Evolutionary conservation across 2,329 filamentous ascomycete genomes (phyloP), one percentile per base, ranked within the genome.

Genomic region (Ascochyta fabae): DNA sequence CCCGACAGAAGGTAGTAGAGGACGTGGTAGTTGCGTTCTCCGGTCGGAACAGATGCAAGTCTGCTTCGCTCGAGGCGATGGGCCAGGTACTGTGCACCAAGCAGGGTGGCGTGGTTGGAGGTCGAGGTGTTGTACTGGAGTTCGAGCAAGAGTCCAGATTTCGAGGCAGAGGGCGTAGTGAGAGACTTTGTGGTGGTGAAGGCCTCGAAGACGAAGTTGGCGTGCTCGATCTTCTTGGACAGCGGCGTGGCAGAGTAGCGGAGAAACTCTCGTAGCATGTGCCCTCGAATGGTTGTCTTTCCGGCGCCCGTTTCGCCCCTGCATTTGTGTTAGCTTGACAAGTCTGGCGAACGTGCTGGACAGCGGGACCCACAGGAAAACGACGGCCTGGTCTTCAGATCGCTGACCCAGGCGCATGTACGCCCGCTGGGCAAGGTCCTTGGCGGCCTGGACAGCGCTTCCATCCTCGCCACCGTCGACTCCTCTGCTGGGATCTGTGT

Each of bases 101-200:
- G 91, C 26, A 99, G 83, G 3, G 92, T 87, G 1, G 95, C 95
- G 69, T 90, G 92, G 24, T 90, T 88, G 0, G 88, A 89, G 0
- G 92, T 88, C 0, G 91, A 87, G 1, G 91, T 96, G 74, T 99
- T 94, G 74, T 99, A 99, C 76, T 99, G 95, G 38, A 99, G 83
- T 76, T 99, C 95, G 74, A 95, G 95, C 73, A 96, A 96, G 15
- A 99, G 84, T 60, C 95, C 95, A 10, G 95, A 90, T 76, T 98
- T 98, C 46, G 94, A 98, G 26, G 95, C 95, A 2, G 92, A 96
- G 1, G 93, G 93, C 0, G 94, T 98, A 1, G 94, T 98, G 31
- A 93, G 88, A 1, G 94, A 96, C 79, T 99, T 99, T 24, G 95
- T 99, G 1, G 95, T 98, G 5, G 95, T 99, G 56, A 99, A 84